These are phyloP conservation scores for Thozetella sp. DNA, from an alignment of 495 filamentous ascomycete genomes.

Conservation along the genomic window DNA sequence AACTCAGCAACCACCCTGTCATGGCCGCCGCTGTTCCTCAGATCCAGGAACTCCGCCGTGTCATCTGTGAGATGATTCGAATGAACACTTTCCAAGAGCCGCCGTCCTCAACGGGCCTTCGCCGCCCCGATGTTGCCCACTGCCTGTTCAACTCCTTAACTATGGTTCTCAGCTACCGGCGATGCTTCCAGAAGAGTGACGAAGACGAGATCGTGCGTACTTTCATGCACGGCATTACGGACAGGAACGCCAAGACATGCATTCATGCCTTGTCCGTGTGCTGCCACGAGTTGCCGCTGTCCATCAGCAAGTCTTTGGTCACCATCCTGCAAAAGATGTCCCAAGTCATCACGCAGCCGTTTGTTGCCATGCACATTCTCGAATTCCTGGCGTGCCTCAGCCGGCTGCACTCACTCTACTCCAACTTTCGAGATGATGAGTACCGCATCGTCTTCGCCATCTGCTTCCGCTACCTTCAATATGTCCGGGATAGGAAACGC, in stretches of 20 bases:
- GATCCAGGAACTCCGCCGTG: constrained; percentile 73
- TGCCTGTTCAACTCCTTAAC: constrained; percentile 84
- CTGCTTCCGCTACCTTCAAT: constrained; percentile 88
- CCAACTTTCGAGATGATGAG: constrained; percentile 84
- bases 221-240: constrained; percentile 82
- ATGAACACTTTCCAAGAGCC: constrained; percentile 74
- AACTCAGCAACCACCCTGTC: constrained; percentile 86
- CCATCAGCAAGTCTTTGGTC: constrained; percentile 78
- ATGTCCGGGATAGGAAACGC: constrained; percentile 53
- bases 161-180: constrained; percentile 85
- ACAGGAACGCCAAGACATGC: constrained; percentile 84
- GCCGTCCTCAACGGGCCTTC: constrained; percentile 71
- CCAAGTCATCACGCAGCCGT: constrained; percentile 89
- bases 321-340: constrained; percentile 89
- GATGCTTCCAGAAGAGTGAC: constrained; percentile 79
- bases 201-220: constrained; percentile 85
- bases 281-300: constrained; percentile 86
- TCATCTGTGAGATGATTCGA: constrained; percentile 81
- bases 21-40: constrained; percentile 73
- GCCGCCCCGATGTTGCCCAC: constrained; percentile 84
- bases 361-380: constrained; percentile 89
- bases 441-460: constrained; percentile 93
- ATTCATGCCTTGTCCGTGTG: constrained; percentile 94
- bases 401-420: constrained; percentile 79
- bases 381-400: constrained; percentile 90